Conservation (phyloP, 441 rosid species). For the Lepidium campestre region DNA sequence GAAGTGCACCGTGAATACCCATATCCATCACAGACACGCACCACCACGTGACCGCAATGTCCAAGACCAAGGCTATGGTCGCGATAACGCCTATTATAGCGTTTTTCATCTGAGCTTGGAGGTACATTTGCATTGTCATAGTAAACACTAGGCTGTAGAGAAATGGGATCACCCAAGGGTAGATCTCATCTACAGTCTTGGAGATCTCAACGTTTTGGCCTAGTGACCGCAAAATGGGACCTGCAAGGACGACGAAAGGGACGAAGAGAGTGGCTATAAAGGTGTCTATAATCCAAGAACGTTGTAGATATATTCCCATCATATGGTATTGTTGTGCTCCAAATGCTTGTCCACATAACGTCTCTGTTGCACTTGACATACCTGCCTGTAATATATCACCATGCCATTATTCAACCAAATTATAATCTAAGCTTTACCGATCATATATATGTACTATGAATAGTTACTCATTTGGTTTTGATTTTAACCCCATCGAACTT, state of each 20-base stretch:
- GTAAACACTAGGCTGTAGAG: constrained; percentile 32
- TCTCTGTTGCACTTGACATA: constrained; percentile 85
- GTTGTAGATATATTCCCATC: constrained; percentile 76
- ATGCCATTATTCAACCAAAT: not conserved
- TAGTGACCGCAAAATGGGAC: constrained; percentile 41
- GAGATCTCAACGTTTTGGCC: constrained; percentile 51
- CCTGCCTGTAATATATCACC: constrained; percentile 42
- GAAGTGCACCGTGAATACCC: constrained; percentile 63
- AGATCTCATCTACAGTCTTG: constrained; percentile 36
- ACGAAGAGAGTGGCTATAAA: constrained; percentile 36
- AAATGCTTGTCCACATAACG: constrained; percentile 84
- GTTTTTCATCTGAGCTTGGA: constrained; percentile 65
- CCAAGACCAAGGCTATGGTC: constrained; percentile 32
- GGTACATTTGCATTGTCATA: constrained; percentile 50
- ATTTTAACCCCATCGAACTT: too few species aligned
- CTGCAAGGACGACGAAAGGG: constrained; percentile 43
- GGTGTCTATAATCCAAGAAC: constrained; percentile 58
- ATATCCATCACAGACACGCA: constrained; percentile 36
- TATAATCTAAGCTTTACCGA: not conserved
- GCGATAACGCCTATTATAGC: constrained; percentile 42
- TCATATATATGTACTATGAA: too few species aligned
- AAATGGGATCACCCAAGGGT: constrained; percentile 57
- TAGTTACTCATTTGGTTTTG: too few species aligned
- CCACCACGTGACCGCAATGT: constrained; percentile 49
- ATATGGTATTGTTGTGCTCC: constrained; percentile 72